Evolutionary conservation across 1,284 basidiomycete genomes (phyloP).

Genomic region (Schizophyllum commune): DNA sequence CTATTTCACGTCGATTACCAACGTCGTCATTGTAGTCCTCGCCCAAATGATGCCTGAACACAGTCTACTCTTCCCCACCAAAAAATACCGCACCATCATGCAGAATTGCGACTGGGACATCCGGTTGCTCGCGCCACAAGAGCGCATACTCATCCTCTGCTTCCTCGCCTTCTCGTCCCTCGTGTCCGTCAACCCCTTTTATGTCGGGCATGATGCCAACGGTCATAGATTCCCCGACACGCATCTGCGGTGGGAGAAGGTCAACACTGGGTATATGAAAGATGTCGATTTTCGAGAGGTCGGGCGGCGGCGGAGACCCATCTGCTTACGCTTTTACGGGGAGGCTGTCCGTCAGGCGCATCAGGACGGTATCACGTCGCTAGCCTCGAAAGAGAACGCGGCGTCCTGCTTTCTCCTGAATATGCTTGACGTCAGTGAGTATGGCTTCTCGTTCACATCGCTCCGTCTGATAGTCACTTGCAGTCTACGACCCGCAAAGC

Average conservation of each 20-base stretch:
- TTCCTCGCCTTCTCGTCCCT: neutral
- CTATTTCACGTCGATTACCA: neutral
- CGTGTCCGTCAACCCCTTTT: neutral
- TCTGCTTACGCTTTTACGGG: neutral
- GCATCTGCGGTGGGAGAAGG: neutral
- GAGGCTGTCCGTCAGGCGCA: neutral
- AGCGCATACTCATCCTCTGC: neutral
- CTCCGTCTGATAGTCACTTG: neutral
- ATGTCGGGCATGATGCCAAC: neutral
- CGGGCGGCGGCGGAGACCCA: neutral
- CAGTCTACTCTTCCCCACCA: neutral
- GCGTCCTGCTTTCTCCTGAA: neutral
- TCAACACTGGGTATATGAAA: neutral
- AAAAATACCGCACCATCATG: neutral
- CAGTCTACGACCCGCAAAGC: neutral
- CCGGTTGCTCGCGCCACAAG: neutral
- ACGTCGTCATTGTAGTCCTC: neutral
- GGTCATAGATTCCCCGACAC: neutral
- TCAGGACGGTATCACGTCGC: neutral
- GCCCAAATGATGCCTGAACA: neutral
- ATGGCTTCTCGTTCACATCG: neutral
- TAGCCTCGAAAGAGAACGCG: neutral
- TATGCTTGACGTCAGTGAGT: neutral
- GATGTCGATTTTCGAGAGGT: neutral
- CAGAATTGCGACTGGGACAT: neutral